Conservation (phyloP, 805 yeast species). For the Schizosaccharomyces japonicus region DNA sequence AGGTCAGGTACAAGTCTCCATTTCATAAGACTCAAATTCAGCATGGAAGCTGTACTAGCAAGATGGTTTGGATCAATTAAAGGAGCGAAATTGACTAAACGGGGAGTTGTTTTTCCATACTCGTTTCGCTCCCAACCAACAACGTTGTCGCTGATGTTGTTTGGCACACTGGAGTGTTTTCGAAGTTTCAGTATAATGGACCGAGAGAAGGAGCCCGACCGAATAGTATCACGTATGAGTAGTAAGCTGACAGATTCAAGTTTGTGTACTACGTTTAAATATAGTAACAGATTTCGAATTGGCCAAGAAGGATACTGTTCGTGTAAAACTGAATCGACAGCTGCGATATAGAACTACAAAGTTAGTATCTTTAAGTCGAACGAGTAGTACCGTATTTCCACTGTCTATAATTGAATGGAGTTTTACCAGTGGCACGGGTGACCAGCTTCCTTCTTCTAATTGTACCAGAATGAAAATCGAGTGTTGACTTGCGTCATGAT, state of each 20-base stretch:
- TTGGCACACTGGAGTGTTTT: constrained; percentile 4
- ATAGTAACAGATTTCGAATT: constrained; percentile 25
- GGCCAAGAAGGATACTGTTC: constrained; percentile 23
- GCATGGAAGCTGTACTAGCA: constrained; percentile 78
- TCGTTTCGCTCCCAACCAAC: constrained; percentile 82
- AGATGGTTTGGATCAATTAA: constrained; percentile 54
- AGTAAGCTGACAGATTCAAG: constrained; percentile 23
- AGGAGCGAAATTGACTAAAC: constrained; percentile 57
- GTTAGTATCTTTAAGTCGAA: background rate
- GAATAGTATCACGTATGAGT: constrained; percentile 21
- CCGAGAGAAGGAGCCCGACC: constrained; percentile 10
- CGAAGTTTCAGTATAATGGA: constrained; percentile 10
- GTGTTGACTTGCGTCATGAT: background rate
- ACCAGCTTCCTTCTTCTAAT: background rate
- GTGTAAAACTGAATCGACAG: background rate
- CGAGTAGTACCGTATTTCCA: background rate
- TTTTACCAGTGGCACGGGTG: background rate
- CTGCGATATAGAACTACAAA: background rate
- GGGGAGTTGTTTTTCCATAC: constrained; percentile 44
- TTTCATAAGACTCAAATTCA: constrained; percentile 78
- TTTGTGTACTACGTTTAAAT: background rate
- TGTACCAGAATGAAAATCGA: background rate
- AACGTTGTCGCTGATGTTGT: constrained; percentile 19
- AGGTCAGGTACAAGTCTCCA: constrained; percentile 83
- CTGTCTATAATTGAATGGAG: background rate